A percentile compares a stretch with the other conserved stretches of the same genome.
Evolutionary conservation across 2,329 filamentous ascomycete species (phyloP).

Genomic region (Didymosphaeria variabile): DNA sequence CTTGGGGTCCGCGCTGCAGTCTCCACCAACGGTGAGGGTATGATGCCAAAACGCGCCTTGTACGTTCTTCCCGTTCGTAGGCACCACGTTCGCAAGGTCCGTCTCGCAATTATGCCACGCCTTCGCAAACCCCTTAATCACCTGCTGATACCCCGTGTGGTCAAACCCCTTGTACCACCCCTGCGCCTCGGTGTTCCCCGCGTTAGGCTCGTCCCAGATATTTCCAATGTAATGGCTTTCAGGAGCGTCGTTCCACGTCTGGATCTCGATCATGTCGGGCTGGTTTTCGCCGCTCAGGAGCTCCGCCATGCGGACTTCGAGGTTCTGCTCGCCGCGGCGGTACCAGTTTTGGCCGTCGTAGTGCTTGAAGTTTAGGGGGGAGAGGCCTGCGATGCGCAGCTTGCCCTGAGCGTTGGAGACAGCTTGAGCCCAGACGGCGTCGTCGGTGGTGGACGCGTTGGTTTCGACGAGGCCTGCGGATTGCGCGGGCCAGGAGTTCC

Average conservation of each 20-base stretch:
- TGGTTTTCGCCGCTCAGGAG: constrained; percentile 37
- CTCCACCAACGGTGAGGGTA: constrained; percentile 33
- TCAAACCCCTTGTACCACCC: constrained; percentile 42
- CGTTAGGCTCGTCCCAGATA: constrained; percentile 45
- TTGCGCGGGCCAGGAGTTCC: constrained; percentile 47
- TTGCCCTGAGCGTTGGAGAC: constrained; percentile 42
- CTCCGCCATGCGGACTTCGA: constrained; percentile 40
- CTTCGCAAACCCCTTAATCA: constrained; percentile 49
- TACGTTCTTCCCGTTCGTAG: constrained; percentile 24
- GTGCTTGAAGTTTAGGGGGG: constrained; percentile 53
- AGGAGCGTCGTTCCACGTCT: constrained; percentile 55
- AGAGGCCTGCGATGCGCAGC: constrained; percentile 52
- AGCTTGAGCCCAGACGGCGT: constrained; percentile 23
- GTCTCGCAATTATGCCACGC: constrained; percentile 48
- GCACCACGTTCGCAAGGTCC: constrained; percentile 31
- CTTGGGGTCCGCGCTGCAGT: constrained; percentile 56
- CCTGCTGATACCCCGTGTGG: constrained; percentile 49
- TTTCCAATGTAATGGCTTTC: constrained; percentile 55
- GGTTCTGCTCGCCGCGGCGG: constrained; percentile 50
- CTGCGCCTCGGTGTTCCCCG: constrained; percentile 29
- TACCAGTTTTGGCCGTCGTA: constrained; percentile 44
- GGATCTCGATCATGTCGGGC: constrained; percentile 52
- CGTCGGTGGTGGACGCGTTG: constrained; percentile 39
- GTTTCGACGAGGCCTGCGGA: constrained; percentile 26
- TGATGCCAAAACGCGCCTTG: constrained; percentile 36